Conservation (phyloP, 2,329 filamentous ascomycete species). For the Sphaerulina vaccinii region DNA sequence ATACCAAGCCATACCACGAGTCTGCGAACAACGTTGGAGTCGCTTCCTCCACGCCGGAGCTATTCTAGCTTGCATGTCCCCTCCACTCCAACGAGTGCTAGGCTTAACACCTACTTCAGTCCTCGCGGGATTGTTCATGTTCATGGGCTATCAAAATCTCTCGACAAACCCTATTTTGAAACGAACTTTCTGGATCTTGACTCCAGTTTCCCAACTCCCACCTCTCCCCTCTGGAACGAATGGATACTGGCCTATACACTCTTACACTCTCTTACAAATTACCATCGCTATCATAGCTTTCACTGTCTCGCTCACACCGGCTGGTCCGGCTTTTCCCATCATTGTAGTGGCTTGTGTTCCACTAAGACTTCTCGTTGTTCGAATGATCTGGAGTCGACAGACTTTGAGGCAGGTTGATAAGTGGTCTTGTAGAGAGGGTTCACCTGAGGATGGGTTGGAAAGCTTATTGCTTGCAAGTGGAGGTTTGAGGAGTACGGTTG, state of each 20-base stretch:
- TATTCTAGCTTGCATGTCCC: constrained; percentile 61
- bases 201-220: constrained; percentile 44
- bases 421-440: constrained; percentile 43
- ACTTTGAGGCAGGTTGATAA: constrained; percentile 54
- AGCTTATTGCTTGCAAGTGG: background rate
- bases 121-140: constrained; percentile 64
- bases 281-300: constrained; percentile 60
- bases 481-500: background rate
- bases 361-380: constrained; percentile 60
- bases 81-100: constrained; percentile 63
- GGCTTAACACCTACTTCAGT: constrained; percentile 65
- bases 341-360: constrained; percentile 64
- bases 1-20: constrained; percentile 43
- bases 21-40: constrained; percentile 67
- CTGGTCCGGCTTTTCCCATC: constrained; percentile 62
- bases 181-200: constrained; percentile 59
- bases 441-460: constrained; percentile 30
- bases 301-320: constrained; percentile 60
- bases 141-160: constrained; percentile 67
- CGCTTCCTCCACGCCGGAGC: constrained; percentile 60
- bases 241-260: constrained; percentile 56
- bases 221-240: constrained; percentile 26
- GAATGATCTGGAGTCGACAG: constrained; percentile 58
- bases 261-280: constrained; percentile 60
- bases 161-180: constrained; percentile 62